These are phyloP conservation scores for Backusella circina DNA, from an alignment of 192 early-diverging fungal genomes.

Conservation along the genomic window DNA sequence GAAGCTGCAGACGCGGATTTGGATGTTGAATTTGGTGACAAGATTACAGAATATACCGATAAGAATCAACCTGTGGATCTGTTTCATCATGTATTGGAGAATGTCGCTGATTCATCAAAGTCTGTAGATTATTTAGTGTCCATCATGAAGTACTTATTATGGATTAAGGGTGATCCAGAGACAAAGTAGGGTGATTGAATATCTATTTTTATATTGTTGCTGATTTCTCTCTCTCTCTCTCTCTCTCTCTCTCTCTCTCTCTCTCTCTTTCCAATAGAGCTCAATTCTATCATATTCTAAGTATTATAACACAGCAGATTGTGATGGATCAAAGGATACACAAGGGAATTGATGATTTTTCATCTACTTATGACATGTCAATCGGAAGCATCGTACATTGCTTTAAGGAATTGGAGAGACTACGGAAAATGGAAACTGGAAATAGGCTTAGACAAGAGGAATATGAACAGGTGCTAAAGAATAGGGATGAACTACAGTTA, in stretches of 20 bases:
- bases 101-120: conserved; percentile 58
- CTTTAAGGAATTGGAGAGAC: conserved; percentile 69
- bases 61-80: conserved; percentile 68
- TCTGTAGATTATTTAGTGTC: conserved; percentile 62
- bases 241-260: not conserved
- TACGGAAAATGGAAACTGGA: conserved; percentile 60
- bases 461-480: conserved; percentile 51
- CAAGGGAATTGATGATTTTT: conserved; percentile 49
- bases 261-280: conserved; percentile 36
- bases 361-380: conserved; percentile 59
- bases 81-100: conserved; percentile 59
- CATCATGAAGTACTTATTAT: conserved; percentile 63
- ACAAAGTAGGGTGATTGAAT: conserved; percentile 40
- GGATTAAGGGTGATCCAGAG: conserved; percentile 68
- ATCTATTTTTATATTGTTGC: not conserved
- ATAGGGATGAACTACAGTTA: conserved; percentile 65
- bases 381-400: conserved; percentile 66
- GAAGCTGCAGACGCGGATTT: conserved; percentile 19
- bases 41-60: conserved; percentile 50
- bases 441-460: conserved; percentile 52
- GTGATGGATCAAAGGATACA: conserved; percentile 68
- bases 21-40: conserved; percentile 42
- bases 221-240: not conserved
- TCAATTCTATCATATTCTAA: conserved; percentile 72
- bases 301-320: conserved; percentile 69